Evolutionary conservation across 305 asterid genomes (phyloP).

Genomic region (Fraxinus velutina): DNA sequence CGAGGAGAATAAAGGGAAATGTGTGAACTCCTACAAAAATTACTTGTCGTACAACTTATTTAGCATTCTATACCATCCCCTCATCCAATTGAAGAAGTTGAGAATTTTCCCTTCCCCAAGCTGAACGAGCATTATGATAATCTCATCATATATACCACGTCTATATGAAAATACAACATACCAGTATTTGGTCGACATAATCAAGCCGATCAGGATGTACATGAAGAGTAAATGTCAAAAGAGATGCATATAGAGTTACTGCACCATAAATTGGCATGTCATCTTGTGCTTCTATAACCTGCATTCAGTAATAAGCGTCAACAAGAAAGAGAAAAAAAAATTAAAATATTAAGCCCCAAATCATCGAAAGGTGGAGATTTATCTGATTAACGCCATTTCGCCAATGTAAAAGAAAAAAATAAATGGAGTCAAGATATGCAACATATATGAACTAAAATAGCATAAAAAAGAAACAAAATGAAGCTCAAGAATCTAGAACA

Average conservation of each 20-base stretch:
- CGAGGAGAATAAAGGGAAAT: neutral
- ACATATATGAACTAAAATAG: slow-evolving; percentile 9
- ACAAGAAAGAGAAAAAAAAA: slow-evolving; percentile 1
- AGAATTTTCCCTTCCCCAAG: neutral
- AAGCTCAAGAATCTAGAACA: slow-evolving; percentile 2
- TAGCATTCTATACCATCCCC: neutral
- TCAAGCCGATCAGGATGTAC: slow-evolving; percentile 96
- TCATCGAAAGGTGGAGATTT: slow-evolving; percentile 5
- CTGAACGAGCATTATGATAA: neutral
- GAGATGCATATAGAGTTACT: slow-evolving; percentile 86
- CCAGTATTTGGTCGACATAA: slow-evolving; percentile 94
- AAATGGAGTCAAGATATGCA: slow-evolving; percentile 1
- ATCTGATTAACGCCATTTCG: neutral
- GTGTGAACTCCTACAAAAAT: neutral
- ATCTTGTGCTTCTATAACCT: slow-evolving; percentile 98
- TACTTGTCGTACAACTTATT: neutral
- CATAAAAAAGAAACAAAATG: slow-evolving; percentile 4
- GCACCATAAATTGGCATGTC: slow-evolving; percentile 78
- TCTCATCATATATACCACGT: slow-evolving; percentile 7
- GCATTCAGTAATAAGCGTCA: slow-evolving; percentile 35
- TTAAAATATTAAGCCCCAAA: neutral
- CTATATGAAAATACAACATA: slow-evolving; percentile 29
- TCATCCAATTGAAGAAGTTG: neutral
- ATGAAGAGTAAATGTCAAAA: slow-evolving; percentile 87
- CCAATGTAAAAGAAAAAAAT: neutral